Base-by-base conservation (phyloP, 2,329 filamentous ascomycete species). In the Aspergillus clavatus region DNA sequence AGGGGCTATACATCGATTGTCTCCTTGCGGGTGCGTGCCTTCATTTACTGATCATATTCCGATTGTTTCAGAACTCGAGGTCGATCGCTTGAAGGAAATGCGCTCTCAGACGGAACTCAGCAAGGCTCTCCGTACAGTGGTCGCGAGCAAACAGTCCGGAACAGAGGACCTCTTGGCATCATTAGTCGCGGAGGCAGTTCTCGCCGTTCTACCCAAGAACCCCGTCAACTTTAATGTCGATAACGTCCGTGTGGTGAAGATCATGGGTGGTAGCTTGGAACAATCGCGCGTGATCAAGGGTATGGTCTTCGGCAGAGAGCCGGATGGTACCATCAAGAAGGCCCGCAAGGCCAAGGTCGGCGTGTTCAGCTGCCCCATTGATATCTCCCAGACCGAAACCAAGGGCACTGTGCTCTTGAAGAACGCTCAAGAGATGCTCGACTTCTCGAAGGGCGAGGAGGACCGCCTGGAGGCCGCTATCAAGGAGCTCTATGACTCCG, bases 191-290 rank as follows among this genome's bases (percentile, higher is more conserved):
- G 89, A 96, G 66, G 81, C 81, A 23, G 80, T 84, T 18, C 81
- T 97, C 45, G 83, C 89, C 36, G 90, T 98, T 16, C 80, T 98
- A 52, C 93, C 94, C 56, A 96, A 96, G 77, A 95, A 96, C 73
- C 87, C 93, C 18, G 73, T 79, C 67, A 90, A 94, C 74, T 98
- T 98, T 80, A 98, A 96, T 72, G 89, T 98, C 54, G 93, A 98
- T 77, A 98, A 98, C 70, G 85, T 98, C 61, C 87, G 93, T 49
- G 94, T 98, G 47, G 94, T 98, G 60, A 98, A 98, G 80, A 98
- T 98, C 63, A 97, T 98, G 91, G 93, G 93, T 59, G 91, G 93
- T 54, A 89, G 86, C 67, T 75, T 98, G 64, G 88, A 94, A 62
- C 90, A 98, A 75, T 95, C 89, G 69, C 84, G 82, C 56, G 91